Evolutionary conservation across 2,329 filamentous ascomycete species (phyloP), one percentile per base, ranked within the genome.

Genomic region (Alternaria longipes): DNA sequence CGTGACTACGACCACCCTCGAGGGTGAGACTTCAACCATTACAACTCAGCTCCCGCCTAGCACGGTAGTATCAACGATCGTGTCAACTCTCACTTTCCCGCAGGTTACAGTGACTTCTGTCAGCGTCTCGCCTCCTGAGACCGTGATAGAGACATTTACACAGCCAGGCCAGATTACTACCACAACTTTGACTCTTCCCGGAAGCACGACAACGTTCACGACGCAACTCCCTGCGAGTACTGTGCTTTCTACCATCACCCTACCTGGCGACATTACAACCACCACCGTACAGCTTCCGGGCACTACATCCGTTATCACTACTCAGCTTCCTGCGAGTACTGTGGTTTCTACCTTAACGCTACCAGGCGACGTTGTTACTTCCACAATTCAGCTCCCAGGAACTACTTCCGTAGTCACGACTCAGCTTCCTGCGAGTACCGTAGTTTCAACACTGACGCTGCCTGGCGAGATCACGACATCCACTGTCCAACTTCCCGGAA

Each of bases 41-140:
- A 72, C 67, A 1, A 67, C 63, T 2, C 59, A 67, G 24, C 38
- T 69, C 3, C 64, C 69, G 5, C 51, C 60, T 26, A 63, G 44
- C 12, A 71, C 66, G 11, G 52, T 63, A 59, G 64, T 44, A 20
- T 70, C 70, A 3, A 74, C 71, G 0, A 59, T 71, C 28, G 36
- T 68, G 8, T 70, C 68, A 0, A 75, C 70, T 8, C 42, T 68
- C 0, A 73, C 64, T 12, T 34, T 67, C 2, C 56, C 59, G 11
- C 53, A 24, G 38, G 49, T 50, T 9, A 67, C 63, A 2, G 38
- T 59, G 3, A 62, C 54, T 2, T 60, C 56, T 8, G 46, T 53
- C 8, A 63, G 44, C 12, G 30, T 57, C 14, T 57, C 54, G 6
- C 60, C 60, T 8, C 56, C 45, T 18, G 38, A 47, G 26, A 66